Conservation (phyloP, 306 rosid species). For the Rosa multiflora region DNA sequence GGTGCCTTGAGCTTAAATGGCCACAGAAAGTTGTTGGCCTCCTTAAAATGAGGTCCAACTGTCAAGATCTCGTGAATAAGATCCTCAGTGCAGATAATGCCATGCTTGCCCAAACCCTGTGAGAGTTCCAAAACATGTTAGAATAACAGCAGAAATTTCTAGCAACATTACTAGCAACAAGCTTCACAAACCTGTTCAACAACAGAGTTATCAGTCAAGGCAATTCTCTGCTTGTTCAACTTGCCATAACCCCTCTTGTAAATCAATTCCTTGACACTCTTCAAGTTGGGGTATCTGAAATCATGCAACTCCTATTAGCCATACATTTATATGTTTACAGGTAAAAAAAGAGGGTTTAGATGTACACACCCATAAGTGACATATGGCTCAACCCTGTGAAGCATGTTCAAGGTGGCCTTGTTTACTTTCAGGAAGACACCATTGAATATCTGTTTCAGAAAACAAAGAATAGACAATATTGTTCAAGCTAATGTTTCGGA, state of each 20-base stretch:
- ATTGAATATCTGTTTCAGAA: slow-evolving; percentile 65
- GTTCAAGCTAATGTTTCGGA: background rate
- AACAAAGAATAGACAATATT: background rate
- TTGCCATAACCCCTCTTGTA: slow-evolving; percentile 87
- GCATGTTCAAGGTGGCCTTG: slow-evolving; percentile 90
- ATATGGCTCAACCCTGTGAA: slow-evolving; percentile 86
- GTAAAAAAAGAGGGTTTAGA: background rate
- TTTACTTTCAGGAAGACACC: slow-evolving; percentile 91
- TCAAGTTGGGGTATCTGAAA: slow-evolving; percentile 76
- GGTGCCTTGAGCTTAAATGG: slow-evolving; percentile 97
- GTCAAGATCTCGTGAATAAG: slow-evolving; percentile 83
- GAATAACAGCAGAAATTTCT: background rate
- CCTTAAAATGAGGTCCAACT: slow-evolving; percentile 90
- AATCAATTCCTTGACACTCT: slow-evolving; percentile 77
- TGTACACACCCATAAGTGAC: slow-evolving; percentile 71
- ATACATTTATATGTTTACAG: background rate
- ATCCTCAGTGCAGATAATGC: slow-evolving; percentile 70
- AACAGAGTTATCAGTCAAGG: slow-evolving; percentile 69
- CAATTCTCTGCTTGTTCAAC: slow-evolving; percentile 65
- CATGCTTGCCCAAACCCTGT: slow-evolving; percentile 71
- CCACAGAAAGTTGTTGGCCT: slow-evolving; percentile 91
- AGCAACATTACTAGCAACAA: background rate
- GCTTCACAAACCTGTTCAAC: slow-evolving; percentile 60
- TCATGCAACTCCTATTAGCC: background rate
- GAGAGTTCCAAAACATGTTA: slow-evolving; percentile 14